Percentiles rank a stretch among this genome's conserved stretches.
phyloP scores from a whole-genome alignment of 371 early-diverging fungal genomes.

The Mortierella sp. region DNA sequence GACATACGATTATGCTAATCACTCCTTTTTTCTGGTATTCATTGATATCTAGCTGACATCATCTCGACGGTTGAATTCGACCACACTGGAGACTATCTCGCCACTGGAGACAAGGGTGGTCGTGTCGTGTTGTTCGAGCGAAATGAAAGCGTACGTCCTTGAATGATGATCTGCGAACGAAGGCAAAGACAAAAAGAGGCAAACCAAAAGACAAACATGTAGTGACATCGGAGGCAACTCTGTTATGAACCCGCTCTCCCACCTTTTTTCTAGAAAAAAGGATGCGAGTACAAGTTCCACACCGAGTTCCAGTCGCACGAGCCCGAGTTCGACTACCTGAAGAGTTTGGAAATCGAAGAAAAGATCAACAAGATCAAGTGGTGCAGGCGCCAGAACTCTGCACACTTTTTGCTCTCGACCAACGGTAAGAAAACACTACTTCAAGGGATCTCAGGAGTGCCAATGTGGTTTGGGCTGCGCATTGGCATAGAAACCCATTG shows the following conservation, averaged over 20 bases:
- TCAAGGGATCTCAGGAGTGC: background rate
- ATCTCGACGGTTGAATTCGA: conserved; percentile 99
- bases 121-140: conserved; percentile 97
- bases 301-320: conserved; percentile 99
- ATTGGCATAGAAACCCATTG: no score
- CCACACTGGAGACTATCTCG: conserved; percentile 96
- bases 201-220: conserved; percentile 4
- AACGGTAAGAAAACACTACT: conserved; percentile 92
- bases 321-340: conserved; percentile 99
- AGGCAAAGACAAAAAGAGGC: background rate
- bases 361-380: conserved; percentile 99
- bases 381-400: conserved; percentile 94
- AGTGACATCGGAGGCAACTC: conserved; percentile 3
- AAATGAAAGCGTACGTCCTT: conserved; percentile 88
- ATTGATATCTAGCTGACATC: conserved; percentile 87
- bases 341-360: conserved; percentile 99
- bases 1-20: background rate
- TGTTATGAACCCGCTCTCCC: conserved; percentile 15
- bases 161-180: background rate
- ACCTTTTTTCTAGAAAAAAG: conserved; percentile 86
- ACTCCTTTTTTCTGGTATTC: background rate
- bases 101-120: conserved; percentile 98
- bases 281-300: conserved; percentile 99
- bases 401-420: conserved; percentile 96
- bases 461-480: background rate